Evolutionary conservation across 2,329 filamentous ascomycete genomes (phyloP), one percentile per base, ranked within the genome.

Genomic region (Rhynchosporium graminicola): DNA sequence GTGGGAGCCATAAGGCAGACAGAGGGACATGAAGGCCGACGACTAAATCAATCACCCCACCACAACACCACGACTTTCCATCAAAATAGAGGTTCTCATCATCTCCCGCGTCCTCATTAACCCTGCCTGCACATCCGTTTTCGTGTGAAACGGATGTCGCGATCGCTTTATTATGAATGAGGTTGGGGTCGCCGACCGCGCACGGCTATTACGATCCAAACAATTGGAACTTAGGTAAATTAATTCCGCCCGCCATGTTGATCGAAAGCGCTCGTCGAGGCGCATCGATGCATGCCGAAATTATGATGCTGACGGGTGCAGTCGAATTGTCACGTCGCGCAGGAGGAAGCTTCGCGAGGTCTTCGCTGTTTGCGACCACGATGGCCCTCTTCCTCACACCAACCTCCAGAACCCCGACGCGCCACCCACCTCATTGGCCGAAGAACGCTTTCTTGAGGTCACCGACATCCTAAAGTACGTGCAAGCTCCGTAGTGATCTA

Each of bases 341-440:
- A 95, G 96, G 85, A 88, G 91, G 78, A 96, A 96, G 83, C 84
- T 97, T 76, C 88, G 89, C 76, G 90, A 95, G 80, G 84, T 97
- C 72, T 96, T 90, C 81, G 83, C 90, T 83, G 88, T 90, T 81
- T 89, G 89, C 76, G 86, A 87, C 77, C 78, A 82, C 74, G 81
- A 86, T 77, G 79, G 80, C 76, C 80, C 79, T 67, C 74, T 87
- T 71, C 84, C 85, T 72, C 82, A 83, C 74, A 78, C 81, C 76
- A 79, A 80, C 75, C 80, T 84, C 74, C 79, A 80, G 71, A 81
- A 83, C 68, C 77, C 78, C 69, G 83, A 87, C 80, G 81, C 81
- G 79, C 80, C 79, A 63, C 77, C 81, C 63, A 75, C 78, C 73
- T 80, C 79, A 61, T 69, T 78, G 20, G 80, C 78, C 69, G 83